Conservation (phyloP, 352 stramenopile species). For the Blastocystis sp. region DNA sequence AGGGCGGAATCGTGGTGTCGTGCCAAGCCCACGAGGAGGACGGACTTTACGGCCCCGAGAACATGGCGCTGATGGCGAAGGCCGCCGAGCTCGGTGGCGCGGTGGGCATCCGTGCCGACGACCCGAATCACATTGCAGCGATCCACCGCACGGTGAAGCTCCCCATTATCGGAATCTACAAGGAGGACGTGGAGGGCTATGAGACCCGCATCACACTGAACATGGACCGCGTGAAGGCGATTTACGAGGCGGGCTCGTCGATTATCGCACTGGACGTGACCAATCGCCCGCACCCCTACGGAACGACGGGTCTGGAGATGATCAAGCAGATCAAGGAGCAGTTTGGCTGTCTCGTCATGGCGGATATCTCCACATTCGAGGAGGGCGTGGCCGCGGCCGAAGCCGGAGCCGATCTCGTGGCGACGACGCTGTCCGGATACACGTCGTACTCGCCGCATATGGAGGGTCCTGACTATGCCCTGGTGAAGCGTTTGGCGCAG, state of each 20-base stretch:
- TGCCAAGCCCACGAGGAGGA: constrained; percentile 69
- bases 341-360: constrained; percentile 64
- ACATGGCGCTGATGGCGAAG: constrained; percentile 70
- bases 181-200: constrained; percentile 67
- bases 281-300: constrained; percentile 64
- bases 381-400: constrained; percentile 64
- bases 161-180: constrained; percentile 70
- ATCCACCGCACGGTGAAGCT: constrained; percentile 62
- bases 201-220: constrained; percentile 68
- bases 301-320: constrained; percentile 67
- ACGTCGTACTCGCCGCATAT: constrained; percentile 53
- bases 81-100: constrained; percentile 62
- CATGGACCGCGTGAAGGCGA: constrained; percentile 61
- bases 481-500: constrained; percentile 51
- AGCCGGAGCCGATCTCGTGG: constrained; percentile 67
- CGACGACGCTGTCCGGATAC: constrained; percentile 62
- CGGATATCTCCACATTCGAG: constrained; percentile 69
- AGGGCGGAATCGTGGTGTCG: constrained; percentile 66
- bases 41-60: constrained; percentile 64
- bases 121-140: constrained; percentile 67
- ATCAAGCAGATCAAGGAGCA: constrained; percentile 70
- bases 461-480: constrained; percentile 50
- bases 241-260: constrained; percentile 44
- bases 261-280: constrained; percentile 68
- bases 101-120: constrained; percentile 66